phyloP scores from a whole-genome alignment of 2,329 filamentous ascomycete species.

The Fusarium sp. region DNA sequence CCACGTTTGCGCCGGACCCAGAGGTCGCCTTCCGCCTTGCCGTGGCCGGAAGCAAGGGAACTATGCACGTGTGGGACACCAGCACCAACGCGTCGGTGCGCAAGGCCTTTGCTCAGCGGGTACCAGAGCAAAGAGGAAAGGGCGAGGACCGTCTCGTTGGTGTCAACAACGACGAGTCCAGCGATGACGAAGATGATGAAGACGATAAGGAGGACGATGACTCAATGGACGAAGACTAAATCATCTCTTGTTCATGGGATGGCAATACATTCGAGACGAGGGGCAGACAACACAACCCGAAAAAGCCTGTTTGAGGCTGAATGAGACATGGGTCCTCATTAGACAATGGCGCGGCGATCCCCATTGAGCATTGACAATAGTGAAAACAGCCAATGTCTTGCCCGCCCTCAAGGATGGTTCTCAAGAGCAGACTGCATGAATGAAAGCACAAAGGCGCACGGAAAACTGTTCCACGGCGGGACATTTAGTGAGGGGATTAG shows the following conservation, averaged over 20 bases:
- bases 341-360: constrained; percentile 17
- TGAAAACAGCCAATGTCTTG: constrained; percentile 33
- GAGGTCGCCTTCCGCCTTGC: constrained; percentile 93
- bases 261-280: constrained; percentile 17
- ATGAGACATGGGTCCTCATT: constrained; percentile 33
- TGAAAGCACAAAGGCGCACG: constrained; percentile 36
- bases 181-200: constrained; percentile 68
- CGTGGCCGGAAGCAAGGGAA: constrained; percentile 93
- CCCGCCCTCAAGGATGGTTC: constrained; percentile 1
- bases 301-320: constrained; percentile 12
- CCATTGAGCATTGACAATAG: constrained; percentile 19
- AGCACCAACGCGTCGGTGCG: constrained; percentile 91
- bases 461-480: constrained; percentile 34
- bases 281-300: constrained; percentile 7
- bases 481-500: constrained; percentile 16
- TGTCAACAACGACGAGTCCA: constrained; percentile 74
- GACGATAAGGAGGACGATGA: constrained; percentile 62
- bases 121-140: constrained; percentile 67
- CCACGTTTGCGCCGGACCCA: constrained; percentile 87
- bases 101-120: constrained; percentile 80
- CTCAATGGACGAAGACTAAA: constrained; percentile 69
- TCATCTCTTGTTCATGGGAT: constrained; percentile 13
- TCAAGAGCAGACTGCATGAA: constrained; percentile 28
- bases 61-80: constrained; percentile 95
- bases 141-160: constrained; percentile 83